phyloP scores from a whole-genome alignment of 2,329 filamentous ascomycete genomes.

The Fusarium sp. region DNA sequence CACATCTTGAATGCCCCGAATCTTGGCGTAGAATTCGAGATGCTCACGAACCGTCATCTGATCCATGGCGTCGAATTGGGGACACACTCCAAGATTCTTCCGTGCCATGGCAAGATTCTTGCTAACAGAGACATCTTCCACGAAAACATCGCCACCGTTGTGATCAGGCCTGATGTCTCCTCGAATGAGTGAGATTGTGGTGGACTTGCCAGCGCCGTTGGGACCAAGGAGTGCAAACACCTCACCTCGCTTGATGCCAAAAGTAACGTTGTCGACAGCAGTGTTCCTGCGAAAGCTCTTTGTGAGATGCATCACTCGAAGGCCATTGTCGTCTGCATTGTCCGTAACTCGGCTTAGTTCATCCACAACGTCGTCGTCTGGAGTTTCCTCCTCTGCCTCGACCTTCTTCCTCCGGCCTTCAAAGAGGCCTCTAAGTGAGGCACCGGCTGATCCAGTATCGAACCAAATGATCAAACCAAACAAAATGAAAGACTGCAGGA shows the following conservation, averaged over 20 bases:
- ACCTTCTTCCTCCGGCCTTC: conserved; percentile 45
- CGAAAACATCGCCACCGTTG: conserved; percentile 78
- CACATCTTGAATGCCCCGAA: conserved; percentile 78
- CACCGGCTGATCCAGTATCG: conserved; percentile 75
- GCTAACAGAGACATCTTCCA: conserved; percentile 80
- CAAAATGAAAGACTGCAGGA: conserved; percentile 74
- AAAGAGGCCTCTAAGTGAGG: conserved; percentile 57
- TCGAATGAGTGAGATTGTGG: conserved; percentile 85
- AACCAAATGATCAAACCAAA: conserved; percentile 79
- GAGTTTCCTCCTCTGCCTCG: conserved; percentile 45
- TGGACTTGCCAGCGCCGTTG: conserved; percentile 91
- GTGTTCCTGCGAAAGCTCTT: conserved; percentile 79
- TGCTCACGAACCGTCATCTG: conserved; percentile 90
- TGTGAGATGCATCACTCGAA: conserved; percentile 80
- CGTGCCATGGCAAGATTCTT: conserved; percentile 75
- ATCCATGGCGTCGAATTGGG: conserved; percentile 87
- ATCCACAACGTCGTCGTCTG: conserved; percentile 67
- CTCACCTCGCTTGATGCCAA: conserved; percentile 79
- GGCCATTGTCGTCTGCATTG: conserved; percentile 61
- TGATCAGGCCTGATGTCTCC: conserved; percentile 80
- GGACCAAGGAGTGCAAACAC: conserved; percentile 90
- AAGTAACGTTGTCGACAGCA: conserved; percentile 88
- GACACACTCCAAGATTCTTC: conserved; percentile 85
- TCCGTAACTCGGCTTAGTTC: conserved; percentile 69
- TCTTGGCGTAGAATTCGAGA: conserved; percentile 83